Conservation (phyloP, 192 early-diverging fungal genomes). For the Linnemannia schmuckeri region DNA sequence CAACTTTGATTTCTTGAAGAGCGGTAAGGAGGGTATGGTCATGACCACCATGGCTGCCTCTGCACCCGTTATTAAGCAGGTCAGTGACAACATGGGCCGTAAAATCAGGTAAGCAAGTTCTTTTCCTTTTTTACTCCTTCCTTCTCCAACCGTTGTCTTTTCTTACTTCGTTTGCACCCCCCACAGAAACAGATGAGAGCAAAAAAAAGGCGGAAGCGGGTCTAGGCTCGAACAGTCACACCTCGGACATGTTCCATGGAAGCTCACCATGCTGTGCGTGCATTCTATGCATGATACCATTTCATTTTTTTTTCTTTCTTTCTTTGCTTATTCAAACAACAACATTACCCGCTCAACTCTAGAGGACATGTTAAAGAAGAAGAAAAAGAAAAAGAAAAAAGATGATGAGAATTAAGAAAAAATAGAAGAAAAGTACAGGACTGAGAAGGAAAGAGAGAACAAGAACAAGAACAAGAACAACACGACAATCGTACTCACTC, state of each 20-base stretch:
- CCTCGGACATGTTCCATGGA: background rate
- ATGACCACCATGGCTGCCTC: conserved; percentile 41
- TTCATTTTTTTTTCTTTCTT: no score
- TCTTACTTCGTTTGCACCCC: background rate
- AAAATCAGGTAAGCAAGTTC: conserved; percentile 34
- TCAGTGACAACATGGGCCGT: conserved; percentile 34
- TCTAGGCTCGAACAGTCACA: background rate
- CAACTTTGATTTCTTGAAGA: conserved; percentile 48
- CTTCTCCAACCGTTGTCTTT: background rate
- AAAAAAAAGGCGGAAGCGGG: background rate
- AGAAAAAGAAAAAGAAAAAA: background rate
- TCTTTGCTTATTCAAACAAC: no score
- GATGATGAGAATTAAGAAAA: background rate
- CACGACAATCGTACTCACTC: background rate
- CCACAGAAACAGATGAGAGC: background rate
- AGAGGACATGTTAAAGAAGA: background rate
- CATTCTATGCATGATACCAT: background rate
- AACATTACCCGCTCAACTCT: no score
- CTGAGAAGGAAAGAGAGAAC: background rate
- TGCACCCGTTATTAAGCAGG: conserved; percentile 47
- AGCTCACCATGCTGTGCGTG: conserved; percentile 5
- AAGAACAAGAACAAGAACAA: background rate
- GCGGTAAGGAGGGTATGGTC: conserved; percentile 49
- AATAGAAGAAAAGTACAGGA: background rate
- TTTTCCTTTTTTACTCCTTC: background rate